Conservation (phyloP, 768 basidiomycete species). For the Suillus hirtellus region DNA sequence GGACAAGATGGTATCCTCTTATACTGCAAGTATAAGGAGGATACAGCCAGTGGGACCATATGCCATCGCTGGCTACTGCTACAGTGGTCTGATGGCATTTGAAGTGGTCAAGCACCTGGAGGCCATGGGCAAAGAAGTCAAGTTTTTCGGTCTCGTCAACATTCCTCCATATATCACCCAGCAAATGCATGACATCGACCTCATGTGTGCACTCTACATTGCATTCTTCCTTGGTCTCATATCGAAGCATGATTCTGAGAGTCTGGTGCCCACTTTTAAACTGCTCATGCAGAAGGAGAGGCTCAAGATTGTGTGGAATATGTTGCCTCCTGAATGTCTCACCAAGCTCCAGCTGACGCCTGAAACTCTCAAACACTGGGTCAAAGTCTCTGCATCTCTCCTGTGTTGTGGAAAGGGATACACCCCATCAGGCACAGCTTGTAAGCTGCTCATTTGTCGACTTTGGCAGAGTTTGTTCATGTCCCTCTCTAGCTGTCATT, state of each 20-base stretch:
- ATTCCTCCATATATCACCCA: constrained; percentile 39
- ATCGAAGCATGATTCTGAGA: constrained; percentile 26
- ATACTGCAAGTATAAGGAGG: constrained; percentile 31
- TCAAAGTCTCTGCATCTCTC: constrained; percentile 29
- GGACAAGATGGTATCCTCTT: constrained; percentile 35
- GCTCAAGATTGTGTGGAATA: constrained; percentile 26
- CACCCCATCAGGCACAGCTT: constrained; percentile 23
- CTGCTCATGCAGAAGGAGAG: constrained; percentile 25
- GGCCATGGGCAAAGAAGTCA: constrained; percentile 29
- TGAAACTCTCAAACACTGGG: constrained; percentile 28
- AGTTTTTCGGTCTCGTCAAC: constrained; percentile 37
- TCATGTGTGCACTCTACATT: constrained; percentile 41
- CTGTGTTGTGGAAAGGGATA: constrained; percentile 32
- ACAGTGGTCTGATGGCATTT: constrained; percentile 39
- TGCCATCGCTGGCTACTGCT: constrained; percentile 39
- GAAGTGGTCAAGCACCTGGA: constrained; percentile 36
- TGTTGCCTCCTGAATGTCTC: constrained; percentile 30
- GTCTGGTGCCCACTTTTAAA: constrained; percentile 20
- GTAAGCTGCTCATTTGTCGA: constrained; percentile 18
- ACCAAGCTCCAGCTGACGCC: constrained; percentile 30
- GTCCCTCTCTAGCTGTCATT: constrained; percentile 15
- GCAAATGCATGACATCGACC: constrained; percentile 42
- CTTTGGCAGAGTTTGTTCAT: background rate
- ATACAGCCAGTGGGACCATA: constrained; percentile 34
- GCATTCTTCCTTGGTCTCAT: constrained; percentile 42